Conservation (phyloP, 176 grass and related monocot genomes). For the Thinopyrum elongatum region DNA sequence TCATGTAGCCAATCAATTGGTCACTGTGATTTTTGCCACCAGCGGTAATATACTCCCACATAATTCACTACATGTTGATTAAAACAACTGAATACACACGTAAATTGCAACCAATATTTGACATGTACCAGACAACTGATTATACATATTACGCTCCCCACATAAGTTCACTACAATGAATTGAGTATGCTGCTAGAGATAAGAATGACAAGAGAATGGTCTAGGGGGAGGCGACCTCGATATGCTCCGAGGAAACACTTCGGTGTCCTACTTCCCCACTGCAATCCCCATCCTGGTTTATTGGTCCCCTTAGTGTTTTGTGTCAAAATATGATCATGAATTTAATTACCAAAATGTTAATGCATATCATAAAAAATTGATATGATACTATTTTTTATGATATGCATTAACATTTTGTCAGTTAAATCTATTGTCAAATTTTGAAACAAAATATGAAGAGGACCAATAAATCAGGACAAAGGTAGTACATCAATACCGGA, state of each 20-base stretch:
- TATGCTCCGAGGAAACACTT: slow-evolving; percentile 19
- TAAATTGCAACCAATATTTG: slow-evolving; percentile 44
- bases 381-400: too few relatives aligned
- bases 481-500: slow-evolving; percentile 16
- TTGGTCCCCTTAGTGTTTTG: too few relatives aligned
- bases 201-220: slow-evolving; percentile 29
- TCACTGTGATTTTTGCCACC: neutral
- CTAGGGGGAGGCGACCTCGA: slow-evolving; percentile 10
- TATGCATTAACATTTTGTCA: too few relatives aligned
- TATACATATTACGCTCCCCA: slow-evolving; percentile 33
- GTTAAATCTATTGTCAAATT: too few relatives aligned
- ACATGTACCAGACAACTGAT: slow-evolving; percentile 38
- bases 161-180: slow-evolving; percentile 42
- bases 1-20: neutral
- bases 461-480: too few relatives aligned
- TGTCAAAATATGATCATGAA: too few relatives aligned
- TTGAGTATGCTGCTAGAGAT: slow-evolving; percentile 32
- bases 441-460: too few relatives aligned
- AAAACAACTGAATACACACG: slow-evolving; percentile 21
- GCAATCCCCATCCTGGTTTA: too few relatives aligned
- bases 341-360: too few relatives aligned
- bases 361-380: too few relatives aligned
- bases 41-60: slow-evolving; percentile 1
- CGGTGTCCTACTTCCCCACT: slow-evolving; percentile 29
- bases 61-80: slow-evolving; percentile 20